Evolutionary conservation across 2,329 filamentous ascomycete species (phyloP).

Genomic region (Xylaria sp.): DNA sequence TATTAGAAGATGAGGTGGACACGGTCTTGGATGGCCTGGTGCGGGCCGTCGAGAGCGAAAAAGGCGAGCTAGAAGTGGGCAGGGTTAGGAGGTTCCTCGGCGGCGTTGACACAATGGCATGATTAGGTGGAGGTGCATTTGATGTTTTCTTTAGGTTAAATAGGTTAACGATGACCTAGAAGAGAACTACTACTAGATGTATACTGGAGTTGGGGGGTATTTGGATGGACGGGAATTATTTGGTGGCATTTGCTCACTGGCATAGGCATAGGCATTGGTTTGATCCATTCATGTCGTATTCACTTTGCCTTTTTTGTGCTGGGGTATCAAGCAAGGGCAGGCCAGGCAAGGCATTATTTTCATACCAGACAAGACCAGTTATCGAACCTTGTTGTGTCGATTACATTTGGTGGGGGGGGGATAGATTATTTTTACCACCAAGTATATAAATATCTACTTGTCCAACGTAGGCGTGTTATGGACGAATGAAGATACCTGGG

Average conservation of each 20-base stretch:
- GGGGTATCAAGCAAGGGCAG: not conserved
- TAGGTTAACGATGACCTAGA: slow-evolving; percentile 3
- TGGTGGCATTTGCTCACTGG: slow-evolving; percentile 7
- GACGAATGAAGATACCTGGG: slow-evolving; percentile 12
- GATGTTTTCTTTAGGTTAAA: slow-evolving; percentile 19
- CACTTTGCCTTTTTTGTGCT: slow-evolving; percentile 2
- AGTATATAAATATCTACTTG: not conserved
- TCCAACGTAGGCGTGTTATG: not conserved
- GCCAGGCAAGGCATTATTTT: not conserved
- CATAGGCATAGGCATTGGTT: slow-evolving; percentile 4
- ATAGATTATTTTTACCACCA: not conserved
- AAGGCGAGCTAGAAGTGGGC: slow-evolving; percentile 77
- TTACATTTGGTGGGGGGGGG: slow-evolving; percentile 10
- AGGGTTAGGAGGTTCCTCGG: slow-evolving; percentile 82
- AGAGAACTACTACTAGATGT: not conserved
- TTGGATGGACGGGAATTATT: slow-evolving; percentile 5
- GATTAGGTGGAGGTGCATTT: slow-evolving; percentile 47
- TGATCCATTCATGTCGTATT: slow-evolving; percentile 5
- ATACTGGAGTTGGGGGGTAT: slow-evolving; percentile 13
- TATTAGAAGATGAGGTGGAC: slow-evolving; percentile 82
- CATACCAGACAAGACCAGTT: slow-evolving; percentile 10
- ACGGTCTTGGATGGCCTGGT: slow-evolving; percentile 81
- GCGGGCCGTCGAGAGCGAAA: slow-evolving; percentile 89
- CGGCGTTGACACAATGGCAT: slow-evolving; percentile 73
- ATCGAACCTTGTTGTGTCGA: slow-evolving; percentile 14